Evolutionary conservation across 495 filamentous ascomycete species (phyloP), one percentile per base, ranked within the genome.

Genomic region (Penicillium robsamsonii): DNA sequence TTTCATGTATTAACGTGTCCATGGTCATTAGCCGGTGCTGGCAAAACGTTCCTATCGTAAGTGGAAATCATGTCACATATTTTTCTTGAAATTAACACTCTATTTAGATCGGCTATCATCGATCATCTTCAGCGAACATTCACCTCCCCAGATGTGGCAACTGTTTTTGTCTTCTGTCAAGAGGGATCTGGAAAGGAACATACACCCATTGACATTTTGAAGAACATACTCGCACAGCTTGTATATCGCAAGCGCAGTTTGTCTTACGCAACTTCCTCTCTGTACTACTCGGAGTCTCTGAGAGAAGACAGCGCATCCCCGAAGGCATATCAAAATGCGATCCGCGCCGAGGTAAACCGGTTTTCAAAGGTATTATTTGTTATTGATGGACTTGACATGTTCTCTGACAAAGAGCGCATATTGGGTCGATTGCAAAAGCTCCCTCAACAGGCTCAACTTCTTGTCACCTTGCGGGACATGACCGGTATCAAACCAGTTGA

Each of bases 11-110:
- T 22, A 22, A 22, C 22, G 22, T 22, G 22, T 22, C 2, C 1
- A 22, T 22, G 22, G 22, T 22, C 22, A 22, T 22, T 4, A 74
- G 71, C 71, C 18, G 71, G 71, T 24, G 70, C 64, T 15, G 71
- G 71, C 0, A 74, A 74, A 24, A 74, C 69, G 0, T 74, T 74
- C 55, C 47, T 74, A 3, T 54, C 71, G 69, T 74, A 29, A 62
- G 65, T 55, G 3, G 22, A 2, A 22, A 22, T 22, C 22, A 22
- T 22, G 22, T 22, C 22, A 22, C 22, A 22, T 22, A 1, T 22
- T 22, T 22, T 22, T 22, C 22, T 22, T 22, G 22, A 22, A 22
- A 22, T 22, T 22, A 22, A 22, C 22, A 22, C 22, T 22, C 22
- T 22, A 22, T 3, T 7, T 27, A 74, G 71, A 7, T 69, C 71